Conservation (phyloP, 2,329 filamentous ascomycete genomes). For the Periconia macrospinosa region DNA sequence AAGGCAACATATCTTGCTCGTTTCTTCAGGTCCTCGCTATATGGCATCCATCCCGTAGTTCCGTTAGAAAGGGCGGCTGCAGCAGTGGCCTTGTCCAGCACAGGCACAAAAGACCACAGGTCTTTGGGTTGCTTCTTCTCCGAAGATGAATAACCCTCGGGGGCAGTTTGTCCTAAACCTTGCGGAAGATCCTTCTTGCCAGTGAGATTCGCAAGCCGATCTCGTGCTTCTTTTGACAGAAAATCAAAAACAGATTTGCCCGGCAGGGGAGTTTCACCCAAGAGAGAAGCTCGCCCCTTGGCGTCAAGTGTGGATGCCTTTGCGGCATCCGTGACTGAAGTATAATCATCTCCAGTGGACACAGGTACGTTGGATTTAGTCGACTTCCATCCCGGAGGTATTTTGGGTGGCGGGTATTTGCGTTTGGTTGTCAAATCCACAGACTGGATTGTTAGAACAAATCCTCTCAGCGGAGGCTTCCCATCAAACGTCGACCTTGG, state of each 20-base stretch:
- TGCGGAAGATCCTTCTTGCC: conserved; percentile 77
- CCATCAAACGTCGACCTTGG: conserved; percentile 78
- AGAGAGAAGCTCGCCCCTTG: conserved; percentile 72
- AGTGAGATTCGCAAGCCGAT: conserved; percentile 73
- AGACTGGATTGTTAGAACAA: conserved; percentile 64
- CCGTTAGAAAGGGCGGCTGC: conserved; percentile 51
- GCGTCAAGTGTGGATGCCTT: conserved; percentile 76
- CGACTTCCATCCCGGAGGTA: conserved; percentile 75
- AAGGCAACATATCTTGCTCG: conserved; percentile 78
- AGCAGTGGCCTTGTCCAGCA: conserved; percentile 45
- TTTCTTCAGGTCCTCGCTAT: conserved; percentile 79
- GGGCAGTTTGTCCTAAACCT: conserved; percentile 72
- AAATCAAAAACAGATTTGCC: conserved; percentile 97
- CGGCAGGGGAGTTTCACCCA: conserved; percentile 80
- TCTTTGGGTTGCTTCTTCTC: conserved; percentile 63
- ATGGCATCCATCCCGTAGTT: conserved; percentile 73
- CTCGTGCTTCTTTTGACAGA: conserved; percentile 74
- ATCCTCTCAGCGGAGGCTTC: conserved; percentile 76
- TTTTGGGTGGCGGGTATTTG: conserved; percentile 65
- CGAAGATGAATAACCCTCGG: conserved; percentile 65
- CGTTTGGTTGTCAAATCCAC: conserved; percentile 46
- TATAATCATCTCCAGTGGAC: conserved; percentile 43
- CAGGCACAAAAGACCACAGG: conserved; percentile 52
- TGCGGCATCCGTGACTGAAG: conserved; percentile 75
- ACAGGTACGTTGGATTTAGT: conserved; percentile 39